Percentiles rank a stretch among this genome's conserved stretches.
These are phyloP conservation scores for Phytophthora podocarpi DNA, from an alignment of 352 stramenopile genomes.

Conservation along the genomic window DNA sequence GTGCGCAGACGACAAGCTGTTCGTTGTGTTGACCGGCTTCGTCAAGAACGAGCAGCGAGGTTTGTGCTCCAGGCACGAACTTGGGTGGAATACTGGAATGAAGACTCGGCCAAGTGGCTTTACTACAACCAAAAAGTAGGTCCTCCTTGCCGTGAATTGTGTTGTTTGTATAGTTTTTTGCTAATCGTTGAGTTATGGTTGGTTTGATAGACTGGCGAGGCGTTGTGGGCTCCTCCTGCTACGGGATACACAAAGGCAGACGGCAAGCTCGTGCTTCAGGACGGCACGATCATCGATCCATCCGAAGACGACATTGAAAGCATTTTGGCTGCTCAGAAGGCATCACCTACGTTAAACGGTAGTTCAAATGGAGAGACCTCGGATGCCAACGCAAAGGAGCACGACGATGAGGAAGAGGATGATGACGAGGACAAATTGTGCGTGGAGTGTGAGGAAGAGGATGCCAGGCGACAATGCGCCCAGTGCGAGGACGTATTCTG, in stretches of 20 bases:
- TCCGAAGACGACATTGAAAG: constrained; percentile 41
- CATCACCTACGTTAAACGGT: constrained; percentile 11
- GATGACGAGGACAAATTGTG: constrained; percentile 72
- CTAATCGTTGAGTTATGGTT: constrained; percentile 10
- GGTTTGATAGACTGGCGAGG: constrained; percentile 59
- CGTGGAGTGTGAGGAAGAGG: constrained; percentile 81
- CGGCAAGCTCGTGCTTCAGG: constrained; percentile 69
- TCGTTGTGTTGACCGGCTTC: constrained; percentile 36
- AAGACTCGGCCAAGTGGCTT: constrained; percentile 74
- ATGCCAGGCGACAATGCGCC: constrained; percentile 63
- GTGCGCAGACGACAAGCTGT: constrained; percentile 56
- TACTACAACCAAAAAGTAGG: constrained; percentile 75
- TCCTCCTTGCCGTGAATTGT: background rate
- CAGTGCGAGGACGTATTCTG: constrained; percentile 86
- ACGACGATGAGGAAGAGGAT: constrained; percentile 33
- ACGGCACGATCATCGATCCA: constrained; percentile 66
- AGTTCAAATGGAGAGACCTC: background rate
- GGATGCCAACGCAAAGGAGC: background rate
- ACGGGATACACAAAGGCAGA: constrained; percentile 78
- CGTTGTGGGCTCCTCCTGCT: constrained; percentile 66
- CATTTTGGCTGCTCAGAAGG: constrained; percentile 32
- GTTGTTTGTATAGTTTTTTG: background rate
- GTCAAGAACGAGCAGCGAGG: constrained; percentile 35
- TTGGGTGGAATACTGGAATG: constrained; percentile 83
- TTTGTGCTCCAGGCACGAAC: constrained; percentile 53